Base-by-base conservation (phyloP, 768 basidiomycete genomes). In the Suillus alpinus region DNA sequence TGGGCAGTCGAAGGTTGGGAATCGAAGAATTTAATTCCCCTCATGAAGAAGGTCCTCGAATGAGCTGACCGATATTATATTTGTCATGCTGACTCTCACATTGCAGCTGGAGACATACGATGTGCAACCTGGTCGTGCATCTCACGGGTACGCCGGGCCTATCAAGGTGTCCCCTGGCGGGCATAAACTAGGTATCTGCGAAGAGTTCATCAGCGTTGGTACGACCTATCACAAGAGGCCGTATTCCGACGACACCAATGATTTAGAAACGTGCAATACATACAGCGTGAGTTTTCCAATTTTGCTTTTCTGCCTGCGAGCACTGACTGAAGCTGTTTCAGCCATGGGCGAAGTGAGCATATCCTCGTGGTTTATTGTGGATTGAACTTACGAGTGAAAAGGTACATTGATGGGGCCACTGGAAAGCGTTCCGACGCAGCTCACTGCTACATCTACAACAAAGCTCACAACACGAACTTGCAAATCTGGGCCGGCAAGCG, bases 381-480 rank as follows among this genome's bases (percentile, higher is more conserved):
- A 16, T 13, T 9, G 32, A 1, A 12, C 14, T 43, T 16, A 31
- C 40, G 40, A 16, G 7, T 63, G 44, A 46, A 9, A 43, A 88
- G 87, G 67, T 89, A 83, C 70, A 78, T 88, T 31, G 78, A 83
- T 61, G 71, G 65, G 4, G 70, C 76, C 39, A 83, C 77, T 2
- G 87, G 87, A 29, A 75, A 64, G 47, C 81, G 87, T 23, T 86
- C 86, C 0, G 86, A 88, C 65, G 66, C 80, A 0, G 77, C 87
- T 3, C 81, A 84, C 61, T 65, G 76, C 63, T 84, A 79, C 55
- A 70, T 86, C 50, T 85, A 86, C 63, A 81, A 78, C 47, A 78
- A 81, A 59, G 63, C 72, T 4, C 66, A 72, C 47, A 78, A 80
- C 62, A 67, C 71, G 43, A 84, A 83, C 59, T 64, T 85, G 14